Base-by-base conservation (phyloP, 805 yeast species). In the Hanseniaspora osmophila region DNA sequence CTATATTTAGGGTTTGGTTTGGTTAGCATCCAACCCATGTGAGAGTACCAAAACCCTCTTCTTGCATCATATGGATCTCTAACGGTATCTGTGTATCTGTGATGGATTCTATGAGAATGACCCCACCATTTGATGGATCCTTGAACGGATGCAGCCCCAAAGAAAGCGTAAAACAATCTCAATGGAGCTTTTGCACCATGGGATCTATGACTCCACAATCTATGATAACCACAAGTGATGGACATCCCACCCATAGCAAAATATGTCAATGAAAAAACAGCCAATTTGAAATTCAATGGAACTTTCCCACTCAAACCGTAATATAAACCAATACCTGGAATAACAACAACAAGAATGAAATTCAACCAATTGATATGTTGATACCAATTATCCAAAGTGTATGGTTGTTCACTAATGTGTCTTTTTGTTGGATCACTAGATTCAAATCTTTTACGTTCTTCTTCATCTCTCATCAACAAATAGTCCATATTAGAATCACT, bases 61-160 rank as follows among this genome's bases (percentile, higher is more conserved):
- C 88, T 74, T 16, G 94, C 92, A 60, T 84, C 92, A 59, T 83
- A 84, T 44, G 94, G 94, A 63, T 84, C 94, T 68, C 90, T 76
- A 47, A 62, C 58, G 27, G 92, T 84, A 64, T 84, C 94, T 5
- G 92, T 83, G 65, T 81, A 84, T 68, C 94, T 73, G 66, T 84
- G 94, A 62, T 84, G 94, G 47, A 83, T 72, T 73, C 94, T 75
- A 65, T 84, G 94, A 44, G 82, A 73, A 61, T 83, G 92, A 42
- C 81, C 76, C 94, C 94, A 84, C 92, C 92, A 83, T 63, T 83
- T 83, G 62, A 83, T 78, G 38, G 90, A 81, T 52, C 94, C 94
- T 62, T 83, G 87, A 42, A 83, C 78, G 46, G 87, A 77, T 39
- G 87, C 83, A 32, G 90, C 85, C 51, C 94, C 94, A 55, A 83